Percentiles rank a stretch among this genome's conserved stretches.
These are phyloP conservation scores for Anastatica hierochuntica DNA, from an alignment of 345 rosid genomes.

Conservation along the genomic window DNA sequence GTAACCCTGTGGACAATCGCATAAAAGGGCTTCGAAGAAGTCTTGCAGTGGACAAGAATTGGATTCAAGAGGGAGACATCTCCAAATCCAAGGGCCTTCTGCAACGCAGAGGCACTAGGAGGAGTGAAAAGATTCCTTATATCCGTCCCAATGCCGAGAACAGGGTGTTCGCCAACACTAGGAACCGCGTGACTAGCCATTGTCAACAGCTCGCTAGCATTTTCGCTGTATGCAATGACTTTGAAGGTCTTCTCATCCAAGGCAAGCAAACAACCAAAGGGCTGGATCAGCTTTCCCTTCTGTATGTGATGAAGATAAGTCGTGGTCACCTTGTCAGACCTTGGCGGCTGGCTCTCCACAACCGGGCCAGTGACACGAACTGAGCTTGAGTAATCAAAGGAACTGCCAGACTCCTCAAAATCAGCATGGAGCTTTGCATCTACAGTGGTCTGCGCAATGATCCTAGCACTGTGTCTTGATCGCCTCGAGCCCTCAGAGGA, in stretches of 20 bases:
- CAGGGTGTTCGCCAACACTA: slow-evolving; percentile 76
- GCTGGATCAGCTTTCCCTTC: slow-evolving; percentile 90
- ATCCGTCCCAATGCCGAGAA: slow-evolving; percentile 71
- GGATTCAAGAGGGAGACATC: slow-evolving; percentile 92
- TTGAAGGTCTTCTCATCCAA: slow-evolving; percentile 76
- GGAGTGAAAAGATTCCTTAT: slow-evolving; percentile 66
- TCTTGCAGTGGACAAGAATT: slow-evolving; percentile 86
- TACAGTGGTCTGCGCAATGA: slow-evolving; percentile 82
- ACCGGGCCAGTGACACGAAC: slow-evolving; percentile 43
- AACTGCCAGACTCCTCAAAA: slow-evolving; percentile 82
- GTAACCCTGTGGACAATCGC: slow-evolving; percentile 86
- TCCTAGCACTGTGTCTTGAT: slow-evolving; percentile 72
- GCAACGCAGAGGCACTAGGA: slow-evolving; percentile 83
- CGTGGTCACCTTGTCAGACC: slow-evolving; percentile 75
- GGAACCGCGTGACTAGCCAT: slow-evolving; percentile 92
- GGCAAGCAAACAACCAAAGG: slow-evolving; percentile 93
- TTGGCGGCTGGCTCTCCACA: slow-evolving; percentile 49
- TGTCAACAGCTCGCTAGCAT: slow-evolving; percentile 83
- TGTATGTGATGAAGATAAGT: slow-evolving; percentile 93
- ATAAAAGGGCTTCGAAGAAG: slow-evolving; percentile 90
- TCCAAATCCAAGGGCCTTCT: slow-evolving; percentile 73
- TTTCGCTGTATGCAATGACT: slow-evolving; percentile 88
- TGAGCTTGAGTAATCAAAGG: slow-evolving; percentile 81
- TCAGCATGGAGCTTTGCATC: slow-evolving; percentile 93
- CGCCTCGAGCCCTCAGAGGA: slow-evolving; percentile 59